A percentile compares a stretch with the other conserved stretches of the same genome.
Conservation (phyloP, 2,329 filamentous ascomycete genomes). For the Teratosphaeria destructans region DNA sequence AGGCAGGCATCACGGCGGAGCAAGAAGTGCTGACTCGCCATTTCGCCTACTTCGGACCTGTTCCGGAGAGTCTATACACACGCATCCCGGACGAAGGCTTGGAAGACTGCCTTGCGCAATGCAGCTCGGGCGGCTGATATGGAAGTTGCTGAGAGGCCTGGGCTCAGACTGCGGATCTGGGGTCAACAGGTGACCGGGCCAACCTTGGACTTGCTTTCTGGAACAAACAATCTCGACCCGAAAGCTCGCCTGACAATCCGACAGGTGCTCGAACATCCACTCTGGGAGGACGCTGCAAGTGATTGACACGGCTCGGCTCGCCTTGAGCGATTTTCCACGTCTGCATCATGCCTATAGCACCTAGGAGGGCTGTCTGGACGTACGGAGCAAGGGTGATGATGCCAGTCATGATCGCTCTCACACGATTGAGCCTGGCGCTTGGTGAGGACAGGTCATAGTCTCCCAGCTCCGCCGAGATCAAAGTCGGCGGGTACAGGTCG, state of each 20-base stretch:
- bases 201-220: conserved; percentile 25
- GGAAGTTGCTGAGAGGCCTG: conserved; percentile 20
- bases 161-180: conserved; percentile 22
- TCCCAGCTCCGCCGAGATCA: too few relatives aligned
- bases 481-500: too few relatives aligned
- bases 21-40: conserved; percentile 26
- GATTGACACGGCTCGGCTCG: too few relatives aligned
- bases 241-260: conserved; percentile 24
- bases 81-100: conserved; percentile 20
- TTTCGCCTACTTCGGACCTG: conserved; percentile 27
- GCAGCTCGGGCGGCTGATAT: conserved; percentile 19
- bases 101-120: conserved; percentile 5
- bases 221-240: conserved; percentile 27
- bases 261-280: conserved; percentile 25
- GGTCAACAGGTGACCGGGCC: conserved; percentile 18
- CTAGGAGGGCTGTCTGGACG: too few relatives aligned
- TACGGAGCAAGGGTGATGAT: too few relatives aligned
- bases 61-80: conserved; percentile 22
- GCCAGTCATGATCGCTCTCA: too few relatives aligned
- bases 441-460: too few relatives aligned
- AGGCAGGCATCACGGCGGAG: conserved; percentile 20
- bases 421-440: too few relatives aligned
- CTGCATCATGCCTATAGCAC: too few relatives aligned
- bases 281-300: conserved; percentile 16
- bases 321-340: too few relatives aligned